These are phyloP conservation scores for Biscogniauxia sp. DNA, from an alignment of 2,329 filamentous ascomycete species.

Conservation along the genomic window DNA sequence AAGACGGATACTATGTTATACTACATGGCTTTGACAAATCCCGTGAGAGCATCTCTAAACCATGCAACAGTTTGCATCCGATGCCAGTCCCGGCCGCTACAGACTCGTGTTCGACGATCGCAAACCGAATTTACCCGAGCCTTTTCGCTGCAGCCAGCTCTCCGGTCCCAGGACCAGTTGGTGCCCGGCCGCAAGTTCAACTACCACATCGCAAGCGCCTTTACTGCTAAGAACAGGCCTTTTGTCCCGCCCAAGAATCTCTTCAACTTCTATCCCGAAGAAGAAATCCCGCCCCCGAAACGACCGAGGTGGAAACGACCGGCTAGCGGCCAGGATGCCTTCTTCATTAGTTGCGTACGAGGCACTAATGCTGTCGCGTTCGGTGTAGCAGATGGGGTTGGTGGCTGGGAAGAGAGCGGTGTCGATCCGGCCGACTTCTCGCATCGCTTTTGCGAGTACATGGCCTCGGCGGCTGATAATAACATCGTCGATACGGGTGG, in stretches of 20 bases:
- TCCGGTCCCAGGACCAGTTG: conserved; percentile 23
- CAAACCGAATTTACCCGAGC: conserved; percentile 14
- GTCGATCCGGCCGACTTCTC: conserved; percentile 95
- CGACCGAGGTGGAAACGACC: conserved; percentile 60
- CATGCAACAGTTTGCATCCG: conserved; percentile 20
- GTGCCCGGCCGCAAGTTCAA: conserved; percentile 43
- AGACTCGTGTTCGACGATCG: conserved; percentile 7
- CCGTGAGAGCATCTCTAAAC: conserved; percentile 20
- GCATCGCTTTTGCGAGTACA: conserved; percentile 88
- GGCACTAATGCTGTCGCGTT: conserved; percentile 72
- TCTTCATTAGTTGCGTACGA: conserved; percentile 84
- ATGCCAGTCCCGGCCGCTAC: conserved; percentile 14
- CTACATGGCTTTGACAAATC: conserved; percentile 27
- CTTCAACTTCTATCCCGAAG: conserved; percentile 69
- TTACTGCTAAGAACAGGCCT: conserved; percentile 67
- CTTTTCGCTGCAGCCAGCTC: conserved; percentile 24
- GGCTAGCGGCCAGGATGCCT: conserved; percentile 89
- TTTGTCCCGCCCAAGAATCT: conserved; percentile 68
- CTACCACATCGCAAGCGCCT: conserved; percentile 72
- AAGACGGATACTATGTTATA: conserved; percentile 11
- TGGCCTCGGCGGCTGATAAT: conserved; percentile 72
- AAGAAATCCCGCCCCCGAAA: conserved; percentile 53
- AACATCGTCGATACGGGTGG: conserved; percentile 38
- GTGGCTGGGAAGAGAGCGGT: conserved; percentile 89
- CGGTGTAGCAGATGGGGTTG: conserved; percentile 90